Base-by-base conservation (phyloP, 1,284 basidiomycete genomes). In the Pascua sp. region DNA sequence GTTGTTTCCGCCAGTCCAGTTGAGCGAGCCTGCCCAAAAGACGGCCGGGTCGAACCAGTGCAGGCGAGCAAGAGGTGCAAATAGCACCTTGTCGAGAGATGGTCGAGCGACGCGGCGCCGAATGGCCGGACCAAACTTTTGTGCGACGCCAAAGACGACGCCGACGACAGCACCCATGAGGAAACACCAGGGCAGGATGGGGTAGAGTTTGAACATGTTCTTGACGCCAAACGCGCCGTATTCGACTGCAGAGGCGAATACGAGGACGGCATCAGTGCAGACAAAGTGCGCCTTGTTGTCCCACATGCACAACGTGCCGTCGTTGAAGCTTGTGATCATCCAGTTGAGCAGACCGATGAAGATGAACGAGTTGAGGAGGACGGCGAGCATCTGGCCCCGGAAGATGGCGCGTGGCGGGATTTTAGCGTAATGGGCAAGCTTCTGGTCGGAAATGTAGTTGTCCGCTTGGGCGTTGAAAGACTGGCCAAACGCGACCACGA, bases 161-260 rank as follows among this genome's bases (percentile, higher is more conserved):
- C 59, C 59, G 44, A 56, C 47, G 10, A 86, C 79, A 82, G 91
- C 89, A 81, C 88, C 89, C 53, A 67, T 61, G 12, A 68, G 80
- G 79, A 89, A 40, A 11, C 86, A 69, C 15, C 81, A 79, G 63
- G 82, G 71, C 80, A 78, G 87, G 85, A 57, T 74, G 4, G 59
- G 59, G 32, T 86, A 88, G 5, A 78, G 68, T 56, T 84, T 84
- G 80, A 92, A 91, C 41, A 90, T 69, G 43, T 86, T 83, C 48
- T 71, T 62, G 3, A 90, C 88, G 16, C 89, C 88, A 57, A 91
- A 83, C 15, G 84, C 87, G 59, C 90, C 89, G 39, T 46, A 47
- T 36, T 53, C 40, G 7, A 44, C 36, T 15, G 54, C 47, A 39
- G 24, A 48, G 46, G 47, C 42, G 51, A 7, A 40, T 46, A 15